These are phyloP conservation scores for Hypholoma fasciculare DNA, from an alignment of 768 basidiomycete genomes.

Conservation along the genomic window DNA sequence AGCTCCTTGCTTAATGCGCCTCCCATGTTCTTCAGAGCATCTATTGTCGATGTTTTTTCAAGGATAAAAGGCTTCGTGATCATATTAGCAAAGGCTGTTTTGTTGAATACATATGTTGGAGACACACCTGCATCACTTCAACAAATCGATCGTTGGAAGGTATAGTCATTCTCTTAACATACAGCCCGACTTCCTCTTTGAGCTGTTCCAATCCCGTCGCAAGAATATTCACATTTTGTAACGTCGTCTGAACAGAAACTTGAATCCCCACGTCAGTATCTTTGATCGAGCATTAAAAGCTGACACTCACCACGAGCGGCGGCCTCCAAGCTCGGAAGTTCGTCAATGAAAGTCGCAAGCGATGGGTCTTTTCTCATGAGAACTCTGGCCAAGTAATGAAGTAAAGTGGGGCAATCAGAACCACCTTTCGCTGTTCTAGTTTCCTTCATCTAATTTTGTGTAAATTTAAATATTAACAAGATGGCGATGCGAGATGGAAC, in stretches of 20 bases:
- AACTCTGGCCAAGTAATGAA: constrained; percentile 85
- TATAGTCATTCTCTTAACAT: constrained; percentile 30
- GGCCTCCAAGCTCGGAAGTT: constrained; percentile 78
- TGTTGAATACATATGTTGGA: background rate
- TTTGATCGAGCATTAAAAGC: background rate
- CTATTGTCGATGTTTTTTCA: constrained; percentile 51
- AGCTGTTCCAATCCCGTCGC: constrained; percentile 57
- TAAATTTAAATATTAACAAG: background rate
- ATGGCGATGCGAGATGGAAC: background rate
- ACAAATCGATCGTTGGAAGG: constrained; percentile 61
- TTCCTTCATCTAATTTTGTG: constrained; percentile 64
- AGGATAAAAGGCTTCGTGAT: constrained; percentile 46
- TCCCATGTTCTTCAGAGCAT: constrained; percentile 67
- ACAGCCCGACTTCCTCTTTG: constrained; percentile 50
- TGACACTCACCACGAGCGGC: constrained; percentile 69
- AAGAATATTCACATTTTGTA: constrained; percentile 59
- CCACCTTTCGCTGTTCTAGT: constrained; percentile 73
- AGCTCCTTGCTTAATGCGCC: constrained; percentile 60
- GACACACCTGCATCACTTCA: constrained; percentile 65
- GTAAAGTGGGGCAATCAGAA: constrained; percentile 78
- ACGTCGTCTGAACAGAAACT: constrained; percentile 76
- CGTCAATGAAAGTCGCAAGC: constrained; percentile 73
- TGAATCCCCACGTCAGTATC: background rate
- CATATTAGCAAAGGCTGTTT: background rate
- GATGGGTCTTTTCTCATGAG: constrained; percentile 67